Evolutionary conservation across 495 filamentous ascomycete genomes (phyloP), one percentile per base, ranked within the genome.

Genomic region (Haplographium delicatum): DNA sequence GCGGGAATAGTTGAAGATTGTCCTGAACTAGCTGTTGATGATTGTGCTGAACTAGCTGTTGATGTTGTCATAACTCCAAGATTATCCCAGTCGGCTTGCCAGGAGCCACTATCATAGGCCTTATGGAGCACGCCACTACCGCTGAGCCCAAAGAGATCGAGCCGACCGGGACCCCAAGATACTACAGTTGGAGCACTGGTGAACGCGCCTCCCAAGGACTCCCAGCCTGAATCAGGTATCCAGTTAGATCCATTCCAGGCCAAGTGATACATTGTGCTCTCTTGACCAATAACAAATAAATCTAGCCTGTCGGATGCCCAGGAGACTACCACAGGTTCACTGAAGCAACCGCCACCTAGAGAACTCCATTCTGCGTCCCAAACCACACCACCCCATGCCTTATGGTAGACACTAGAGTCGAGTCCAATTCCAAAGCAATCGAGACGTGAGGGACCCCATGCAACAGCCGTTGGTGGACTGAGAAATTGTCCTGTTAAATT

Each of bases 91-190:
- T n/a, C n/a, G 4, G 33, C 13, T 11, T 5, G 4, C 33, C 33
- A 35, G 4, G 13, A n/a, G 18, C 18, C 18, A 4, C 33, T 16
- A 4, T 35, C 33, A 11, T 16, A 35, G 18, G 33, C 3, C 10
- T 47, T 50, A 27, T 50, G 47, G 22, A 20, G 27, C 23, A 50
- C 19, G 69, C 80, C 57, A 3, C 55, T 53, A 27, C 61, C 57
- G 8, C 60, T 60, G 50, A 55, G 51, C 26, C 56, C 62, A 19
- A 57, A 57, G 19, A 65, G 30, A 26, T 61, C 58, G 55, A 63
- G 49, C 23, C 53, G 37, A 5, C 50, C 47, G 13, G 50, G 18
- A 49, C 51, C 60, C 43, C 57, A 56, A 11, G 44, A 54, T 13
- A 59, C 60, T 5, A 52, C 55, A 10, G 53, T 35, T n/a, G 47